Evolutionary conservation across 1,139 yeast species (phyloP), one percentile per base, ranked within the genome.

Genomic region (Yamadazyma songkhlaensis): DNA sequence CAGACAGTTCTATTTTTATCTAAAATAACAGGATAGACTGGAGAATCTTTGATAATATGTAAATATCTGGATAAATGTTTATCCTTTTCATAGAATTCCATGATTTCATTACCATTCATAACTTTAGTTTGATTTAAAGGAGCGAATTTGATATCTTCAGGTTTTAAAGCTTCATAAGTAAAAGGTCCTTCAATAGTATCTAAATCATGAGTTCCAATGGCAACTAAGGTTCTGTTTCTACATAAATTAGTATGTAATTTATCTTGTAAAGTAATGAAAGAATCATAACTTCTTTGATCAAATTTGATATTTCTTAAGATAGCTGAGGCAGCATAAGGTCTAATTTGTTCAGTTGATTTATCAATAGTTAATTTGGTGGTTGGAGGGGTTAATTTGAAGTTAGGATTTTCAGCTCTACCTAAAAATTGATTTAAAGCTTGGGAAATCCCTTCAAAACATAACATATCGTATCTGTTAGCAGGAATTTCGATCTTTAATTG

Each of bases 371-470:
- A 69, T 31, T 81, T 69, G 36, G 77, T 72, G 43, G 74, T 70
- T 42, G 95, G 92, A 39, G 67, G 66, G 31, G 64, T 61, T 42
- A 85, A 69, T 41, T 68, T 78, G 72, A 77, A 92, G 25, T 65
- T 62, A 37, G 98, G 97, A 29, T 84, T 70, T 38, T 67, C 59
- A 9, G 63, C 58, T 45, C 77, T 78, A 27, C 94, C 96, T 53
- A 90, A 73, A 59, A 87, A 94, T 59, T 89, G 95, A 56, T 89
- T 89, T 57, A 94, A 72, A 1, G 97, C 94, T 57, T 89, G 95
- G 1, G 97, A 88, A 62, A 94, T 90, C 57, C 99, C 99, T 65
- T 94, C 99, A 48, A 89, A 84, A 71, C 98, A 94, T 51, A 94
- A 80, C 92, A 94, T 81, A 61, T 92, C 99, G 57, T 92, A 94